A percentile compares a stretch with the other conserved stretches of the same genome.
These are phyloP conservation scores for Volutella citrinella DNA, from an alignment of 2,329 filamentous ascomycete genomes.

Conservation along the genomic window DNA sequence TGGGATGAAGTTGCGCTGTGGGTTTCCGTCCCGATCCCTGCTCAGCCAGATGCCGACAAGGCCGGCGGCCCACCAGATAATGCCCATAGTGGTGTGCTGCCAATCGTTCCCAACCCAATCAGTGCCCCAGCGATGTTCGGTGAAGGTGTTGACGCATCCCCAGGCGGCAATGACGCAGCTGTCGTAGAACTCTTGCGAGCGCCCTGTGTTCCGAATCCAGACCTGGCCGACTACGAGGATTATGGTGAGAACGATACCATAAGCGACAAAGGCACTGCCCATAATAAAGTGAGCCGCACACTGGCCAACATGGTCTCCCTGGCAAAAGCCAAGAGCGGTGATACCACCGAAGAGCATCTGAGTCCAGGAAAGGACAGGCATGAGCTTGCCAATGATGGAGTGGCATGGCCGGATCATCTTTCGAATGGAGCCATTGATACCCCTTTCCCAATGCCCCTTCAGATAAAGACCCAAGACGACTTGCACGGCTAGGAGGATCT, in stretches of 20 bases:
- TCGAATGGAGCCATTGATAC: conserved; percentile 76
- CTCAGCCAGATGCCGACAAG: conserved; percentile 91
- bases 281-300: conserved; percentile 98
- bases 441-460: conserved; percentile 82
- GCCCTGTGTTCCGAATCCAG: conserved; percentile 78
- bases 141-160: conserved; percentile 98
- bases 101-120: conserved; percentile 91
- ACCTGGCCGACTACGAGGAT: conserved; percentile 83
- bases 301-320: conserved; percentile 85
- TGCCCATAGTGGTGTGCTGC: conserved; percentile 99
- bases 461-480: conserved; percentile 81
- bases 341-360: conserved; percentile 98
- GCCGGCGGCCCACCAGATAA: conserved; percentile 96
- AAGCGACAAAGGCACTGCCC: conserved; percentile 94
- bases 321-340: conserved; percentile 87
- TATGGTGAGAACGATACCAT: conserved; percentile 84
- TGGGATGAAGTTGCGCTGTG: conserved; percentile 90
- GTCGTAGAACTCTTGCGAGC: conserved; percentile 97
- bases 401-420: conserved; percentile 70
- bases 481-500: conserved; percentile 75
- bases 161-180: conserved; percentile 86
- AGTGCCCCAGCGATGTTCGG: conserved; percentile 89
- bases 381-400: conserved; percentile 77
- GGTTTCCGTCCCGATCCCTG: conserved; percentile 74
- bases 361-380: conserved; percentile 84